Evolutionary conservation across 2,329 filamentous ascomycete species (phyloP), one percentile per base, ranked within the genome.

Genomic region (Aschersonia sp.): DNA sequence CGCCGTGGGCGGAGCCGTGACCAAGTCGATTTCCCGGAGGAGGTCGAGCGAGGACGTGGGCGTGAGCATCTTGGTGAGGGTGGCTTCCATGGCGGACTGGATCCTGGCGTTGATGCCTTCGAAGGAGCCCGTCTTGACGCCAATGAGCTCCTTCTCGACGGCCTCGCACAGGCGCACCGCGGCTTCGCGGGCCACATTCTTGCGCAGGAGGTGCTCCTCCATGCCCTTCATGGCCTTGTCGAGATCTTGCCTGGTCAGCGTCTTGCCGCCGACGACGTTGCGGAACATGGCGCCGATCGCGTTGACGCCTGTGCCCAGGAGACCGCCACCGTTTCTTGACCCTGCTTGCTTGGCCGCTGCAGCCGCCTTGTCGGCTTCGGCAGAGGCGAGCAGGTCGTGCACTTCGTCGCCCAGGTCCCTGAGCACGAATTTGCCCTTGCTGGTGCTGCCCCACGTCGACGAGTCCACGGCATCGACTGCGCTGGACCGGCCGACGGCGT

Each of bases 151-250:
- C 57, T 84, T 82, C 63, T 95, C 85, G 6, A 98, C 90, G 46
- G 87, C 87, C 52, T 94, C 83, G 62, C 90, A 95, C 41, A 98
- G 71, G 47, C 92, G 84, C 32, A 95, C 76, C 2, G 90, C 92
- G 12, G 92, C 92, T 70, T 97, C 92, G 47, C 87, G 84, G 0
- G 92, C 92, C 31, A 98, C 89, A 58, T 98, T 98, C 72, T 98
- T 98, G 67, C 84, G 82, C 50, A 98, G 68, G 6, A 98, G 72
- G 62, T 97, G 90, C 49, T 95, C 87, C 61, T 95, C 87, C 87
- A 98, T 95, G 32, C 84, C 85, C 66, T 90, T 92, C 69, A 98
- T 81, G 2, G 92, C 86, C 63, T 94, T 94, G 52, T 87, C 84
- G 29, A 98, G 74, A 59, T 97, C 90, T 53, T 84, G 79, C 62